A percentile compares a stretch with the other conserved stretches of the same genome.
phyloP scores from a whole-genome alignment of 306 rosid species.

The Pachyrhizus erosus region DNA sequence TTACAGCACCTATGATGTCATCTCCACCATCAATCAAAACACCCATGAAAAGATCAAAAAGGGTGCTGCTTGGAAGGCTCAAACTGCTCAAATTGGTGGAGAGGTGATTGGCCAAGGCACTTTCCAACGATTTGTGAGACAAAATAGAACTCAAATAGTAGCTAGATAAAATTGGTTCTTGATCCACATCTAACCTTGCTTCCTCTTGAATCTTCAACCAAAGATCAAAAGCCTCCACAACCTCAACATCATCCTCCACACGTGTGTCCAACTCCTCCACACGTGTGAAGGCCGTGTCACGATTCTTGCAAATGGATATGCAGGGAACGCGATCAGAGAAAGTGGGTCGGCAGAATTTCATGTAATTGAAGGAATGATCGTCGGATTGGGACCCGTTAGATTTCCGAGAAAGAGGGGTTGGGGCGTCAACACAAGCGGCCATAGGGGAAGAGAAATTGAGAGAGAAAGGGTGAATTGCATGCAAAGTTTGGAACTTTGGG shows the following conservation, averaged over 20 bases:
- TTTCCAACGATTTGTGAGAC: conserved; percentile 61
- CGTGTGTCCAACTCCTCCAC: conserved; percentile 31
- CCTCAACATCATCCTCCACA: not conserved
- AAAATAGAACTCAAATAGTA: conserved; percentile 61
- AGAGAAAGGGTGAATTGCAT: conserved; percentile 1
- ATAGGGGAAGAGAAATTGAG: conserved; percentile 35
- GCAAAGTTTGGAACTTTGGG: conserved; percentile 32
- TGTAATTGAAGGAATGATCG: conserved; percentile 47
- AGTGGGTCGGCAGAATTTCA: conserved; percentile 49
- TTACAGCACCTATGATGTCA: conserved; percentile 53
- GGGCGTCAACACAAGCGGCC: conserved; percentile 70
- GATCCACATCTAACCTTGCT: conserved; percentile 63
- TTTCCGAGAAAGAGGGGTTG: conserved; percentile 54
- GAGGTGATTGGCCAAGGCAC: conserved; percentile 68
- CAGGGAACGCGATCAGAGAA: conserved; percentile 56
- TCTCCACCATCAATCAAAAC: conserved; percentile 44
- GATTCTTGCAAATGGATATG: conserved; percentile 55
- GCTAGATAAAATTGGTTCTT: conserved; percentile 69
- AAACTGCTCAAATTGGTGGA: conserved; percentile 63
- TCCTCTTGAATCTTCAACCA: conserved; percentile 77
- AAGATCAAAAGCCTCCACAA: conserved; percentile 45
- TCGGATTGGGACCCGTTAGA: conserved; percentile 50
- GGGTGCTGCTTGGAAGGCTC: conserved; percentile 57
- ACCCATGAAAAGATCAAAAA: conserved; percentile 61
- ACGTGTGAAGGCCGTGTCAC: conserved; percentile 28